Conservation (phyloP, 306 rosid species). For the Gleditsia sinensis region DNA sequence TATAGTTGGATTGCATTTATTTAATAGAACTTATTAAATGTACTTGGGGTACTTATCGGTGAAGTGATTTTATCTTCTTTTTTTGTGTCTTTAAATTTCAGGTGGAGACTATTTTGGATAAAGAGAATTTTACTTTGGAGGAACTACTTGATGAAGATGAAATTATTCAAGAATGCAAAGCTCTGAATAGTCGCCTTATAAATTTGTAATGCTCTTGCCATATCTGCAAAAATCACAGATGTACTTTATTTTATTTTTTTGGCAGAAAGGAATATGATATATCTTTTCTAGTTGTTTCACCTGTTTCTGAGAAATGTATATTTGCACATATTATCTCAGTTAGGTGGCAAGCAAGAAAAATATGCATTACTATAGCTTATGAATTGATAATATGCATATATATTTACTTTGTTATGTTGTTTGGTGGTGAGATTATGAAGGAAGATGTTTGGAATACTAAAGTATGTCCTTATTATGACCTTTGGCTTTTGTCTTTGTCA, state of each 20-base stretch:
- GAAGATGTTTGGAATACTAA: conserved; percentile 11
- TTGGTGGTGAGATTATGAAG: conserved; percentile 10
- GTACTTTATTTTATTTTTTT: conserved; percentile 2
- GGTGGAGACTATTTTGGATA: conserved; percentile 99
- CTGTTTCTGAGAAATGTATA: background rate
- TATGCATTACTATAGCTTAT: background rate
- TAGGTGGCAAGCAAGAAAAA: conserved; percentile 16
- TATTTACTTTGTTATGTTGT: conserved; percentile 12
- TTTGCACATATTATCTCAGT: conserved; percentile 13
- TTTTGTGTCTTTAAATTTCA: conserved; percentile 45
- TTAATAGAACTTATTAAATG: conserved; percentile 10
- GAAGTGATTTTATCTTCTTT: background rate
- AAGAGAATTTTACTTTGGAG: conserved; percentile 83
- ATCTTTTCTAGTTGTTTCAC: conserved; percentile 21
- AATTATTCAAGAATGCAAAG: conserved; percentile 98
- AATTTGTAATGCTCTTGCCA: conserved; percentile 74
- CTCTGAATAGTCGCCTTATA: conserved; percentile 93
- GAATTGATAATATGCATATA: conserved; percentile 17
- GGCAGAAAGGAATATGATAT: background rate
- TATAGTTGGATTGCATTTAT: background rate
- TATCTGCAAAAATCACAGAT: conserved; percentile 2
- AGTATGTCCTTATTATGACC: background rate
- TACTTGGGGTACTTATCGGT: background rate
- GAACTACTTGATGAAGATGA: conserved; percentile 98
- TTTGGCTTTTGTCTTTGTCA: background rate